A percentile compares a stretch with the other conserved stretches of the same genome.
Evolutionary conservation across 1,139 yeast species (phyloP).

Genomic region (Candida sp.): DNA sequence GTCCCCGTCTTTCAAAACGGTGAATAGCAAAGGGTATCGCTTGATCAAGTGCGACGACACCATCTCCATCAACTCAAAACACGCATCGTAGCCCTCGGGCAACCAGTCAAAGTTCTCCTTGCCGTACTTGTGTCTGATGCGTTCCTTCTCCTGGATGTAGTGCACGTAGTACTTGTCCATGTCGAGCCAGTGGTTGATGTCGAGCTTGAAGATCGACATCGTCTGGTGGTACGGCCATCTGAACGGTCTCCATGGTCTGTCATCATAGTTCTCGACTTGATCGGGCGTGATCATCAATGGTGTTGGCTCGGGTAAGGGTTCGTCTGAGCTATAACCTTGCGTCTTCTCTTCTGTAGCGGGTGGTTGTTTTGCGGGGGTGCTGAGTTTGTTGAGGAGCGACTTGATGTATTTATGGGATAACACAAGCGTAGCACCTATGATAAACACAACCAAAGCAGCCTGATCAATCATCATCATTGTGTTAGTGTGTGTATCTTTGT

Average conservation of each 20-base stretch:
- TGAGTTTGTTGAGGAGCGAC: not conserved
- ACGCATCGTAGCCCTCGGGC: conserved; percentile 69
- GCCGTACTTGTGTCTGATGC: conserved; percentile 62
- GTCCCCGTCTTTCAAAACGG: conserved; percentile 43
- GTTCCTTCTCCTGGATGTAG: conserved; percentile 63
- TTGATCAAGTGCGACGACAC: conserved; percentile 58
- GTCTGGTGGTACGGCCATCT: conserved; percentile 85
- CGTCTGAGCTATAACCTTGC: conserved; percentile 15
- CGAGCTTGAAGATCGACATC: conserved; percentile 73
- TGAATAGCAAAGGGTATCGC: conserved; percentile 67
- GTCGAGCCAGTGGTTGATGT: conserved; percentile 77
- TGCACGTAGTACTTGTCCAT: conserved; percentile 79
- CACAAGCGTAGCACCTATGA: conserved; percentile 8
- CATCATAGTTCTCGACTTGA: conserved; percentile 66
- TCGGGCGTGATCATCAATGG: conserved; percentile 72
- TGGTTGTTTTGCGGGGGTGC: not conserved
- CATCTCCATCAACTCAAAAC: conserved; percentile 67
- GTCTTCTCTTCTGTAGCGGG: not conserved
- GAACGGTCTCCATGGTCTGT: conserved; percentile 83
- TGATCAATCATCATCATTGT: conserved; percentile 4
- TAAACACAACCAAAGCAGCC: conserved; percentile 7
- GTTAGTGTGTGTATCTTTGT: no score
- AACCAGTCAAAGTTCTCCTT: conserved; percentile 67
- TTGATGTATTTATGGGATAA: conserved; percentile 10
- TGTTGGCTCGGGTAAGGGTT: conserved; percentile 49